These are phyloP conservation scores for Juncus inflexus DNA, from an alignment of 176 grass and related monocot genomes.

Conservation along the genomic window DNA sequence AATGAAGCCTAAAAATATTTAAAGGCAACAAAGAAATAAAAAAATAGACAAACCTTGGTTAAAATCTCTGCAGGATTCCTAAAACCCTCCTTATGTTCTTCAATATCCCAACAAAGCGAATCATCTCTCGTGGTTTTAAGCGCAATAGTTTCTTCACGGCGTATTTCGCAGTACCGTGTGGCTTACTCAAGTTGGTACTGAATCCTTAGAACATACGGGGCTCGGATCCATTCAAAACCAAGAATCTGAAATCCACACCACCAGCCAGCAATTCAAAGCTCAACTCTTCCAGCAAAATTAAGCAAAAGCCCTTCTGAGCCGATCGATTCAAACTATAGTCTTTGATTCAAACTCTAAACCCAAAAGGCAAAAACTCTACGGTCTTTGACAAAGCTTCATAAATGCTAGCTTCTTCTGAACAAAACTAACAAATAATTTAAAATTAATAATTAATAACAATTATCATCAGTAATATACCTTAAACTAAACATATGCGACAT, in stretches of 20 bases:
- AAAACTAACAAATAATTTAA: too few species aligned
- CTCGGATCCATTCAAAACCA: constrained; percentile 52
- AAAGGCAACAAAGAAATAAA: too few species aligned
- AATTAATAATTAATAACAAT: too few species aligned
- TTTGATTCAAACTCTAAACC: constrained; percentile 46
- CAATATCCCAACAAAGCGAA: constrained; percentile 43
- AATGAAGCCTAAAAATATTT: too few species aligned
- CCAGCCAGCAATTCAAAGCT: constrained; percentile 66
- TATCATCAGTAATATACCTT: too few species aligned
- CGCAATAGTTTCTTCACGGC: constrained; percentile 64
- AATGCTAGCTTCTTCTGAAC: too few species aligned
- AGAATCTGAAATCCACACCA: constrained; percentile 74
- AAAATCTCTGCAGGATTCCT: constrained; percentile 43
- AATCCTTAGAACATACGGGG: constrained; percentile 49
- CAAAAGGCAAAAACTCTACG: too few species aligned
- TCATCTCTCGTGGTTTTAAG: constrained; percentile 60
- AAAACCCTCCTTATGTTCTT: constrained; percentile 54
- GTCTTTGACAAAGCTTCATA: too few species aligned
- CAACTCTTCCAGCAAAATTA: constrained; percentile 63
- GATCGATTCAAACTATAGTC: constrained; percentile 24
- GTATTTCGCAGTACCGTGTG: constrained; percentile 77
- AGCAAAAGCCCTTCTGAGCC: constrained; percentile 43
- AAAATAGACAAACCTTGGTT: too few species aligned
- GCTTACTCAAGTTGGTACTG: constrained; percentile 62
- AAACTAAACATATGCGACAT: too few species aligned